phyloP scores from a whole-genome alignment of 2,329 filamentous ascomycete species.

The Calonectria hawksworthii region DNA sequence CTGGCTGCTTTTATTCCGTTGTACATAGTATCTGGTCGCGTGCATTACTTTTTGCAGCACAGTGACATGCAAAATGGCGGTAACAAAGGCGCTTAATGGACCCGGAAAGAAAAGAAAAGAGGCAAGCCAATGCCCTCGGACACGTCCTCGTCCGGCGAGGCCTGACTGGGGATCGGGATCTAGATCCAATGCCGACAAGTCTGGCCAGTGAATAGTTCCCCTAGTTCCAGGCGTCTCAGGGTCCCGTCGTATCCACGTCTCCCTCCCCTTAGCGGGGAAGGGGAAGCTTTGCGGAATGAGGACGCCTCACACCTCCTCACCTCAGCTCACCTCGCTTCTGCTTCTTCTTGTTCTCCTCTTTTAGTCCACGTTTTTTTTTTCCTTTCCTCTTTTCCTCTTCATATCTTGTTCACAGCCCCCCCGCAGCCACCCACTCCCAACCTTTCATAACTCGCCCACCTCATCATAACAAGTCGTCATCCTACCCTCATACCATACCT shows the following conservation, averaged over 20 bases:
- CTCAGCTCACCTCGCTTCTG: slow-evolving; percentile 21
- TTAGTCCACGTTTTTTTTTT: neutral
- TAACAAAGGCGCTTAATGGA: neutral
- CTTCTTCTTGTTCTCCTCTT: neutral
- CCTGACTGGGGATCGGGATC: neutral
- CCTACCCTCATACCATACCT: neutral
- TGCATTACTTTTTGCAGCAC: slow-evolving; percentile 8
- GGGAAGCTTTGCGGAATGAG: slow-evolving; percentile 23
- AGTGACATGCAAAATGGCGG: neutral
- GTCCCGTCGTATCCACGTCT: slow-evolving; percentile 17
- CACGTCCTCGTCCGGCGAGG: neutral
- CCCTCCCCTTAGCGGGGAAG: slow-evolving; percentile 23
- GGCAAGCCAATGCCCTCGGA: neutral
- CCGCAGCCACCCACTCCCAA: neutral
- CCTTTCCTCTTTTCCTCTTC: neutral
- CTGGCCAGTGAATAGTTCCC: slow-evolving; percentile 4
- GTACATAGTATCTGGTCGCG: slow-evolving; percentile 4
- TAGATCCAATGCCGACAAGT: neutral
- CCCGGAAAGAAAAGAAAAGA: neutral
- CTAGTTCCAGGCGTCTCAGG: slow-evolving; percentile 3
- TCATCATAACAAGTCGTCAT: slow-evolving; percentile 9
- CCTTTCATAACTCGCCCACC: neutral
- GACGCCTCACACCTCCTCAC: slow-evolving; percentile 20
- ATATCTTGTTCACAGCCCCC: neutral
- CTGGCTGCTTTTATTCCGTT: neutral